Evolutionary conservation across 257 asterid genomes (phyloP).

Genomic region (Hygrophila difformis): DNA sequence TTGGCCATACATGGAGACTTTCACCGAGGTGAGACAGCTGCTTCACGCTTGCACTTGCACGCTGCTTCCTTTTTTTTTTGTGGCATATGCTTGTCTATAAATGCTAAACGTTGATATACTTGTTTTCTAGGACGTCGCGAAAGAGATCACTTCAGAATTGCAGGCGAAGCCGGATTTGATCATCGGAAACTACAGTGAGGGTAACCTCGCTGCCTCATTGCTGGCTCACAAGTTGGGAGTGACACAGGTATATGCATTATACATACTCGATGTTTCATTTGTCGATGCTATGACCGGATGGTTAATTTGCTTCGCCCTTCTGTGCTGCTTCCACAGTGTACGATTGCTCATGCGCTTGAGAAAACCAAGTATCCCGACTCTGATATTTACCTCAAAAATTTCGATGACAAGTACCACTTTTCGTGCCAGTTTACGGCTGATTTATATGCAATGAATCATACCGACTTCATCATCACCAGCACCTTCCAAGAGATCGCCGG

Average conservation of each 20-base stretch:
- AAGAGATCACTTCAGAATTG: conserved; percentile 54
- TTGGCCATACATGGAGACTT: conserved; percentile 84
- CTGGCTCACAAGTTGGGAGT: conserved; percentile 69
- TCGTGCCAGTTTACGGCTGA: conserved; percentile 77
- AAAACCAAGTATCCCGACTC: conserved; percentile 75
- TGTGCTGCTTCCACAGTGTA: conserved; percentile 33
- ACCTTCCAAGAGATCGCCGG: conserved; percentile 85
- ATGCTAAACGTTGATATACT: neutral
- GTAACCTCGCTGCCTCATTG: conserved; percentile 72
- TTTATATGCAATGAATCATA: conserved; percentile 79
- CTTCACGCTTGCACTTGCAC: neutral
- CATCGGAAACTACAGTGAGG: conserved; percentile 74
- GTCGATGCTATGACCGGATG: conserved; percentile 2
- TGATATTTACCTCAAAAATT: conserved; percentile 53
- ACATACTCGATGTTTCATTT: too few species aligned
- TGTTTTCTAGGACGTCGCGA: conserved; percentile 51
- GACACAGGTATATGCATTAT: conserved; percentile 37
- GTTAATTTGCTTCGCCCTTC: neutral
- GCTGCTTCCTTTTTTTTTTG: neutral
- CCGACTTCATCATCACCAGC: conserved; percentile 82
- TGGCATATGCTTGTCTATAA: neutral
- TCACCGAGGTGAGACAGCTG: conserved; percentile 41
- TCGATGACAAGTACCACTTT: conserved; percentile 73
- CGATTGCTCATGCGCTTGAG: conserved; percentile 77
- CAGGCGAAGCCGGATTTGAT: conserved; percentile 66